Evolutionary conservation across 108 stramenopile species (phyloP).

Genomic region (Pelagomonas calceolata): DNA sequence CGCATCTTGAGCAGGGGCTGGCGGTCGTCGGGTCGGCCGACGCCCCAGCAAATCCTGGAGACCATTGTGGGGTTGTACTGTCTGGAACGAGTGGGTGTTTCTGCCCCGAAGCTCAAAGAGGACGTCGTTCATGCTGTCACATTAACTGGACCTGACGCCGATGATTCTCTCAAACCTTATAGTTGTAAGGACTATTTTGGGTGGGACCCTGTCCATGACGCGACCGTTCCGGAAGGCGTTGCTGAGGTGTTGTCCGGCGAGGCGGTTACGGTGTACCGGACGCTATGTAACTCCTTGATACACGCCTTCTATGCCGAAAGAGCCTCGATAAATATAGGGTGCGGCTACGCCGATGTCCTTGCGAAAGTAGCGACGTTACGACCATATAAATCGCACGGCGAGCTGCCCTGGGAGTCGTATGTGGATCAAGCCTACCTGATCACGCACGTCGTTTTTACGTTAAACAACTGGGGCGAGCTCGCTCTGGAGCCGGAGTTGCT

Average conservation of each 20-base stretch:
- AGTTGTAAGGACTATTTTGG: constrained; percentile 11
- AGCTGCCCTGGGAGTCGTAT: constrained; percentile 4
- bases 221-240: background rate
- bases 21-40: constrained; percentile 2
- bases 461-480: constrained; percentile 22
- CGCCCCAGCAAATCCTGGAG: constrained; percentile 12
- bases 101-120: constrained; percentile 2
- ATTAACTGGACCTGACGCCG: background rate
- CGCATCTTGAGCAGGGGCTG: background rate
- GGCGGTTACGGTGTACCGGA: background rate
- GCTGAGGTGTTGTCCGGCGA: constrained; percentile 6
- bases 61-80: constrained; percentile 14
- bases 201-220: constrained; percentile 5
- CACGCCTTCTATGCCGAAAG: constrained; percentile 12
- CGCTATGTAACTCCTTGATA: constrained; percentile 9
- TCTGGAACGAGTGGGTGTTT: constrained; percentile 16
- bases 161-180: background rate
- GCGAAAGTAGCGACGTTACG: background rate
- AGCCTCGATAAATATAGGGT: constrained; percentile 6
- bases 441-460: constrained; percentile 16
- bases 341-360: constrained; percentile 1
- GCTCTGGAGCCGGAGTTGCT: constrained; percentile 16
- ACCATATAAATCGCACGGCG: constrained; percentile 7
- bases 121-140: background rate
- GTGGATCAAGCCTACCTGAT: constrained; percentile 20